Evolutionary conservation across 495 filamentous ascomycete species (phyloP).

Genomic region (Aspergillus funiculosus): DNA sequence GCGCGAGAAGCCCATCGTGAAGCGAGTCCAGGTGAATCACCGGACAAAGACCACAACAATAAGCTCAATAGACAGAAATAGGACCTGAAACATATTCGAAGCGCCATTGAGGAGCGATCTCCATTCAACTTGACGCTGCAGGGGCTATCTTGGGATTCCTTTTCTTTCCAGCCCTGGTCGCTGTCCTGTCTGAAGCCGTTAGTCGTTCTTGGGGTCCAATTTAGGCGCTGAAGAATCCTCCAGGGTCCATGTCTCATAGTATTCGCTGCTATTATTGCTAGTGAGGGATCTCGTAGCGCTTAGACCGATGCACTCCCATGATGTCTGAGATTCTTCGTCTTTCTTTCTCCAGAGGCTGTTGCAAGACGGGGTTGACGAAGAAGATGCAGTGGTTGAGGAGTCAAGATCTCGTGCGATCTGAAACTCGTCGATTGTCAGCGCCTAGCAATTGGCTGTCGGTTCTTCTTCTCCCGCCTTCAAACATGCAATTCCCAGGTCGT

Average conservation of each 20-base stretch:
- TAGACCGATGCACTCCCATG: no score
- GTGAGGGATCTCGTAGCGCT: conserved; percentile 1
- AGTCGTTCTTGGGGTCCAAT: background rate
- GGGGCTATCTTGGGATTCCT: conserved; percentile 5
- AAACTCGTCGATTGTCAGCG: conserved; percentile 16
- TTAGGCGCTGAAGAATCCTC: background rate
- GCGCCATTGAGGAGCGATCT: conserved; percentile 7
- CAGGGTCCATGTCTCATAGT: no score
- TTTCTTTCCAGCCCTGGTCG: background rate
- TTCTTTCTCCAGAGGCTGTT: background rate
- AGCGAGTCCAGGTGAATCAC: conserved; percentile 6
- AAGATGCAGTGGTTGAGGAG: conserved; percentile 13
- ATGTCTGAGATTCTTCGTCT: background rate
- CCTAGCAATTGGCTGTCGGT: conserved; percentile 9
- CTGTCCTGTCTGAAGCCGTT: background rate
- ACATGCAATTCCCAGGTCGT: no score
- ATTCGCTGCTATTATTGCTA: background rate
- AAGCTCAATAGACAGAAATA: conserved; percentile 13
- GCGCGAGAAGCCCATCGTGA: background rate
- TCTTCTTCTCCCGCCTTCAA: conserved; percentile 10
- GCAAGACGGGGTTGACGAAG: background rate
- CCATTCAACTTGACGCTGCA: conserved; percentile 16
- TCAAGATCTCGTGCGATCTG: conserved; percentile 1
- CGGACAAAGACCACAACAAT: conserved; percentile 15
- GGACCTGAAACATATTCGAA: conserved; percentile 19